Evolutionary conservation across 2,329 filamentous ascomycete genomes (phyloP).

Genomic region (Dactylellina leptospora): DNA sequence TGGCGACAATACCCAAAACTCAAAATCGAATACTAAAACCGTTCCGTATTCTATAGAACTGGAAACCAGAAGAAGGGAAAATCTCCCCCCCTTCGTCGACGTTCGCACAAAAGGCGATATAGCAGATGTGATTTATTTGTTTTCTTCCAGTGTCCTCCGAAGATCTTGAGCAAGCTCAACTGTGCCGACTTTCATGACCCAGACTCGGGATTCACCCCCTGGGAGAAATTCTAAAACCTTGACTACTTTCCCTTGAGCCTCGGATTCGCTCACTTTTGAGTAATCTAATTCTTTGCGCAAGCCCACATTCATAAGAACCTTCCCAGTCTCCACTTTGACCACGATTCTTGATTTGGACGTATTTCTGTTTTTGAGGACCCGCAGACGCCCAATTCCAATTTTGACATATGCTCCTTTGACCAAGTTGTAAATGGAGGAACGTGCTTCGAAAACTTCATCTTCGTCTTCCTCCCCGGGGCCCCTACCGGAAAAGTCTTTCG

Average conservation of each 20-base stretch:
- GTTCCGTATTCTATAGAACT: neutral
- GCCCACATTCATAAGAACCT: slow-evolving; percentile 57
- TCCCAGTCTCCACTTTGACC: slow-evolving; percentile 56
- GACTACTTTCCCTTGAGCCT: slow-evolving; percentile 53
- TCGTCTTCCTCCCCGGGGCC: slow-evolving; percentile 57
- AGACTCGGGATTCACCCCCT: slow-evolving; percentile 49
- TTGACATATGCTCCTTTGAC: slow-evolving; percentile 53
- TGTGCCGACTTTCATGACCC: slow-evolving; percentile 55
- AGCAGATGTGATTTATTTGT: slow-evolving; percentile 41
- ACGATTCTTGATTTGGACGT: slow-evolving; percentile 55
- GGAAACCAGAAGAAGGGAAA: neutral
- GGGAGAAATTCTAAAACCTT: slow-evolving; percentile 55
- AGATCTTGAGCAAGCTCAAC: slow-evolving; percentile 54
- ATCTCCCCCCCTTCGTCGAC: neutral
- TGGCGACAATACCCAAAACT: slow-evolving; percentile 11
- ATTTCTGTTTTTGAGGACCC: slow-evolving; percentile 56
- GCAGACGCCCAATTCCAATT: slow-evolving; percentile 54
- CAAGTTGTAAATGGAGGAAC: slow-evolving; percentile 55
- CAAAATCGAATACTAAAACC: neutral
- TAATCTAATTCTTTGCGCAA: slow-evolving; percentile 55
- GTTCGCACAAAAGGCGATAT: neutral
- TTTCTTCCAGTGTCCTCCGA: slow-evolving; percentile 53
- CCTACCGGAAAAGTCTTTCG: slow-evolving; percentile 53
- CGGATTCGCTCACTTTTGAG: slow-evolving; percentile 39
- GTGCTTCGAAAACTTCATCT: slow-evolving; percentile 55